Evolutionary conservation across 2,329 filamentous ascomycete genomes (phyloP).

Genomic region (Colletotrichum chrysophilum): DNA sequence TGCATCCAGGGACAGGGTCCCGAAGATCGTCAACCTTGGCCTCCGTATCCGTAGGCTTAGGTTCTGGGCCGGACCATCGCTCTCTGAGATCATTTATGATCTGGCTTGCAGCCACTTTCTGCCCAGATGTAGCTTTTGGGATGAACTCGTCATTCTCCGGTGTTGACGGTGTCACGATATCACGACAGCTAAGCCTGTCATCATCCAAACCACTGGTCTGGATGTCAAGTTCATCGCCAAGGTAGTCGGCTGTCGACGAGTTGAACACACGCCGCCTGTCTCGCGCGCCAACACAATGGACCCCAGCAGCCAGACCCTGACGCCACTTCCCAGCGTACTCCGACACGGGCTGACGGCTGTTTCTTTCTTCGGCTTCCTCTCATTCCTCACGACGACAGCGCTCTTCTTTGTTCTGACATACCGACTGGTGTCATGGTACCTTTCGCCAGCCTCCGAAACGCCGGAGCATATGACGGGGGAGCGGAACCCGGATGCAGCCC

Average conservation of each 20-base stretch:
- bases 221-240: background rate
- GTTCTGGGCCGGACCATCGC: background rate
- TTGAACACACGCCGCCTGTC: background rate
- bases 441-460: constrained; percentile 23
- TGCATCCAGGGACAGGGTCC: constrained; percentile 1
- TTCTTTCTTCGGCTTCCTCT: constrained; percentile 38
- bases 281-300: constrained; percentile 6
- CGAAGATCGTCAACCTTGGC: background rate
- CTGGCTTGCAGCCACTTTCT: background rate
- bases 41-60: background rate
- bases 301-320: constrained; percentile 27
- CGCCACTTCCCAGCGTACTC: constrained; percentile 38
- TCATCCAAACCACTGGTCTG: background rate
- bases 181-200: background rate
- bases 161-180: background rate
- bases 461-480: constrained; percentile 31
- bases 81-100: background rate
- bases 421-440: constrained; percentile 39
- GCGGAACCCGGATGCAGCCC: constrained; percentile 35
- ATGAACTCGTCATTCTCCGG: background rate
- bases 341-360: constrained; percentile 40
- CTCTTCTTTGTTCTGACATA: constrained; percentile 38
- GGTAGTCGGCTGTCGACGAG: background rate
- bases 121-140: background rate
- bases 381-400: constrained; percentile 36